Evolutionary conservation across 1,284 basidiomycete species (phyloP), one percentile per base, ranked within the genome.

Genomic region (Meripilus lineatus): DNA sequence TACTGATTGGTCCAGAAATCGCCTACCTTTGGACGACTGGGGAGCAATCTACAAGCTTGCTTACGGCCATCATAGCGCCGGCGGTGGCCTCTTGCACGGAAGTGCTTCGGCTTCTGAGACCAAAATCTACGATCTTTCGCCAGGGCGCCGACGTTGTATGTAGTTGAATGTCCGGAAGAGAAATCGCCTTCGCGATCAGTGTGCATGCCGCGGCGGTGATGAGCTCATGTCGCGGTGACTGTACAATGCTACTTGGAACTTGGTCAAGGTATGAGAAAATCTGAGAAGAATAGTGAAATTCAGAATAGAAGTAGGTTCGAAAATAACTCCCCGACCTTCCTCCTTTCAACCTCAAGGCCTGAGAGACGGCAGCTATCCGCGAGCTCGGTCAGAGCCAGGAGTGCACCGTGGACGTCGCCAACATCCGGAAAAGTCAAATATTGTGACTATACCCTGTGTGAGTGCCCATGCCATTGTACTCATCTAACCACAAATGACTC

Each of bases 391-490:
- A 97, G 67, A 1, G 80, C 81, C 11, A 86, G 69, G 5, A 97
- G 64, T n/a, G 77, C 82, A 2, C 94, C 94, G 58, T 97, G 93
- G 2, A 91, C 66, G 56, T 89, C 85, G 17, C 74, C 68, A 4
- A 70, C 57, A 59, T 97, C 93, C 17, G 83, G 64, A 1, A 83
- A 85, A 8, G 68, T 61, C 15, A 94, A 65, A 17, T 84, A 63
- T 17, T 57, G 61, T 15, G 73, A 68, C 88, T 93, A 54, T 4
- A 42, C 30, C 14, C 34, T 22, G 21, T 40, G 14, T 10, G 8
- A 8, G 28, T 10, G n/a, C n/a, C 8, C n/a, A 8, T 10, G 28
- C 28, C 8, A n/a, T 30, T 10, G 28, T n/a, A n/a, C n/a, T 8
- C n/a, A 8, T 8, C 8, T 30, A n/a, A 30, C 10, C 10, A 30